These are phyloP conservation scores for Sclerotinia minor DNA, from an alignment of 2,329 filamentous ascomycete genomes.

Conservation along the genomic window DNA sequence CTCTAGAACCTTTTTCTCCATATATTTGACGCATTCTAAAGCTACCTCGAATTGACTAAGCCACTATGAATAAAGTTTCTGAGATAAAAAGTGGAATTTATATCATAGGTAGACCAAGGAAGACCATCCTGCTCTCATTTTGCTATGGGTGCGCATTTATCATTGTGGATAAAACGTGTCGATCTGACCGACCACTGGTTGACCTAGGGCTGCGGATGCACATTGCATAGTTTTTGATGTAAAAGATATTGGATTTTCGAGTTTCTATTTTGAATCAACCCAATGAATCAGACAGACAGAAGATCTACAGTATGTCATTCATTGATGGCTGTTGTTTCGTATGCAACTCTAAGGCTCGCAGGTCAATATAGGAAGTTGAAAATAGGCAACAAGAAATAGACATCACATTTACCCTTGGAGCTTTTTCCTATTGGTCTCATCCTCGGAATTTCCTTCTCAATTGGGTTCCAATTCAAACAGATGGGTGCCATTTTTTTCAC, in stretches of 20 bases:
- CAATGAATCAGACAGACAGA: background rate
- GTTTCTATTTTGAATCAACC: background rate
- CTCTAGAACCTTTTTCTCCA: conserved; percentile 14
- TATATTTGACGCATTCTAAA: conserved; percentile 17
- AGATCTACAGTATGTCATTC: too few relatives aligned
- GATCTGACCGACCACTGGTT: conserved; percentile 1
- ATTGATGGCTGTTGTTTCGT: background rate
- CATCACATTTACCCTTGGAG: background rate
- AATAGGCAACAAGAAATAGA: conserved; percentile 6
- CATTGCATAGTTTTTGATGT: background rate
- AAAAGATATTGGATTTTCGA: background rate
- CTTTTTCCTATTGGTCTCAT: background rate
- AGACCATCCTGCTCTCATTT: background rate
- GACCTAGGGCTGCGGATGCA: conserved; percentile 5
- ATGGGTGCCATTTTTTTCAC: background rate
- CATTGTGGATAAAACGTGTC: conserved; percentile 5
- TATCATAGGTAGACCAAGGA: background rate
- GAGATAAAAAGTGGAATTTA: conserved; percentile 14
- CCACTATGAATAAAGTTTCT: background rate
- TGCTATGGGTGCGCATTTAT: background rate
- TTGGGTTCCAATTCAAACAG: background rate
- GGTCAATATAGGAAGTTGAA: conserved; percentile 2
- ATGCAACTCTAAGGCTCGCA: conserved; percentile 10
- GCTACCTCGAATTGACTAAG: background rate
- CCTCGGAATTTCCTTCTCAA: background rate